Base-by-base conservation (phyloP, 805 yeast species). In the Metschnikowia anglica region DNA sequence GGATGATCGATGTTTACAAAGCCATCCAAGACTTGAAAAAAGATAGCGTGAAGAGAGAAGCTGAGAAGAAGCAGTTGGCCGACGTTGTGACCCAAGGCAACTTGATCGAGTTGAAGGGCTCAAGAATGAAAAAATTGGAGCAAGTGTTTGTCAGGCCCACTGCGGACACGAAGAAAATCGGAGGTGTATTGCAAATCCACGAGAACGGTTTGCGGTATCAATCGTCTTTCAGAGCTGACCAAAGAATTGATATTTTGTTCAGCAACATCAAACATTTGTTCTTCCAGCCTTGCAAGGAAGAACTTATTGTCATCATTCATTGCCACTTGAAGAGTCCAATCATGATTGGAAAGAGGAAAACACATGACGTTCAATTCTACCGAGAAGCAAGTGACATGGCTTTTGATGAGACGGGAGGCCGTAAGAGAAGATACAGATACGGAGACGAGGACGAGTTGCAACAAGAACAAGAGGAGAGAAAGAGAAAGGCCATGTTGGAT, bases 361-460 rank as follows among this genome's bases (percentile, higher is more conserved):
- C 97, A 0, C 84, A 83, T 63, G 98, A 93, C 58, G 88, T 93
- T 35, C 99, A 93, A 69, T 89, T 93, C 61, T 93, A 90, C 71
- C 77, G 98, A 51, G 99, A 93, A 65, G 98, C 97, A 10, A 82
- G 95, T 23, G 99, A 93, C 61, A 85, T 89, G 75, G 82, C 95
- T 3, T 89, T 89, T 56, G 99, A 93, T 66, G 99, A 93, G 67
- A 93, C 99, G 15, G 96, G 97, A 51, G 90, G 88, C 47, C 83
- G 96, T 49, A 84, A 88, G 69, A 81, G 97, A 65, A 79, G 77
- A 52, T 84, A 83, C 64, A 70, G 93, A 59, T 93, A 93, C 61
- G 99, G 99, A 35, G 99, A 93, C 63, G 99, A 93, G 65, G 99
- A 93, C 65, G 99, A 93, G 68, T 73, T 93, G 51, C 98, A 93